These are phyloP conservation scores for Colletotrichum sp. DNA, from an alignment of 2,329 filamentous ascomycete species.

Conservation along the genomic window DNA sequence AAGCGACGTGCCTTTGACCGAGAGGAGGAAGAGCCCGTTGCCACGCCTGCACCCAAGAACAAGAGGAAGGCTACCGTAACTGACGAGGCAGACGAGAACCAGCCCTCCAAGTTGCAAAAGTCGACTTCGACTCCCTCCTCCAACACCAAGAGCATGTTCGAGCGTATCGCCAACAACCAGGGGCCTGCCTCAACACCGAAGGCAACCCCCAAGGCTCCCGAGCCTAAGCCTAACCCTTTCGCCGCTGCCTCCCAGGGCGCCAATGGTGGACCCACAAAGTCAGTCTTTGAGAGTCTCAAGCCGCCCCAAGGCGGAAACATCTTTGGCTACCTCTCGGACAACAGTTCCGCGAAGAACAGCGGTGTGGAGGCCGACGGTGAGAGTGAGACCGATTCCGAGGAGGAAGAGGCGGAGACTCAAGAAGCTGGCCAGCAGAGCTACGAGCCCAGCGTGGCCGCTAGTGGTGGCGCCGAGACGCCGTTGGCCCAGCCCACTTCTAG, in stretches of 20 bases:
- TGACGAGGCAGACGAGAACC: constrained; percentile 50
- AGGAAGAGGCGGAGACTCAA: constrained; percentile 43
- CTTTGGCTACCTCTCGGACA: constrained; percentile 65
- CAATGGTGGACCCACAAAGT: constrained; percentile 44
- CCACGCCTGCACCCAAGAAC: constrained; percentile 47
- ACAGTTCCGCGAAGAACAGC: constrained; percentile 60
- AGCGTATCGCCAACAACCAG: constrained; percentile 60
- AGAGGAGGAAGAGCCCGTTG: constrained; percentile 37
- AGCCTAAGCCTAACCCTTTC: constrained; percentile 37
- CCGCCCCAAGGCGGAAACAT: constrained; percentile 50
- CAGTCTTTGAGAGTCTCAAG: constrained; percentile 48
- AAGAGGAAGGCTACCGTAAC: constrained; percentile 57
- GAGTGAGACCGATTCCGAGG: constrained; percentile 49
- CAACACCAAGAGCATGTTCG: constrained; percentile 61
- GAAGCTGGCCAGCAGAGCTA: constrained; percentile 48
- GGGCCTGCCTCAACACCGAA: constrained; percentile 36
- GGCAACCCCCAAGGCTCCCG: constrained; percentile 30
- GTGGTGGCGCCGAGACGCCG: constrained; percentile 44
- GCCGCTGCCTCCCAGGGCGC: constrained; percentile 36
- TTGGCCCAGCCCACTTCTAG: constrained; percentile 37
- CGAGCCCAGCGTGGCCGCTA: constrained; percentile 47
- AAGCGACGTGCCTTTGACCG: constrained; percentile 55
- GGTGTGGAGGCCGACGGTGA: constrained; percentile 53
- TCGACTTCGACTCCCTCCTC: constrained; percentile 52
- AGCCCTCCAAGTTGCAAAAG: constrained; percentile 57